Evolutionary conservation across 2,329 filamentous ascomycete species (phyloP), one percentile per base, ranked within the genome.

Genomic region (Fusarium aywerte): DNA sequence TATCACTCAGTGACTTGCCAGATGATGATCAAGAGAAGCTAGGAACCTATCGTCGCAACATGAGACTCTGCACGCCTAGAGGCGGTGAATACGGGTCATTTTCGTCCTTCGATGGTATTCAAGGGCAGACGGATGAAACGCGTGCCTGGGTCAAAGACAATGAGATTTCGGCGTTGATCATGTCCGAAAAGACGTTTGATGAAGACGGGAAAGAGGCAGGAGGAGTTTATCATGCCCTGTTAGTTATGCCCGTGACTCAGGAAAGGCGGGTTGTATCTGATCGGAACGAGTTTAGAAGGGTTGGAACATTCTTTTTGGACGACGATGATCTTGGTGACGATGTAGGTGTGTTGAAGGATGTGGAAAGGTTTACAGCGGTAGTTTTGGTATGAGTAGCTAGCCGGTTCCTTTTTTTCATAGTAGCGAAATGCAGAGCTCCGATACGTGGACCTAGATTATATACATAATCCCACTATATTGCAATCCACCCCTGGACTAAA

Each of bases 31-130:
- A 58, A 6, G 44, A 6, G 9, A 51, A 13, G 7, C 5, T 58
- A 1, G 21, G 40, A 15, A 20, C 15, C 3, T 49, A 9, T 3
- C 16, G 27, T 27, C 36, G 44, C 6, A 35, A 44, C 10, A 58
- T 58, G 15, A 43, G 61, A 23, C 32, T 67, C 2, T 55, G 49
- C 18, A 58, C 64, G 8, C 57, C 64, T 7, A 11, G 13, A 0
- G 64, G 57, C 3, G 7, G 32, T 32, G 13, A 3, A 7, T 39
- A 29, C 5, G 61, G 61, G 3, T 11, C 5, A 6, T 43, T 21
- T 9, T 29, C 44, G 2, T 38, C n/a, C 0, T 40, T 67, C 2
- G 63, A 65, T 23, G 42, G 42, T 6, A 3, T 53, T 7, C 2
- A 1, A 15, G 54, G 36, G 7, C 54, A 57, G 10, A 38, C 16